A percentile compares a stretch with the other conserved stretches of the same genome.
phyloP scores from a whole-genome alignment of 2,329 filamentous ascomycete genomes.

The Trichoderma simmonsii region DNA sequence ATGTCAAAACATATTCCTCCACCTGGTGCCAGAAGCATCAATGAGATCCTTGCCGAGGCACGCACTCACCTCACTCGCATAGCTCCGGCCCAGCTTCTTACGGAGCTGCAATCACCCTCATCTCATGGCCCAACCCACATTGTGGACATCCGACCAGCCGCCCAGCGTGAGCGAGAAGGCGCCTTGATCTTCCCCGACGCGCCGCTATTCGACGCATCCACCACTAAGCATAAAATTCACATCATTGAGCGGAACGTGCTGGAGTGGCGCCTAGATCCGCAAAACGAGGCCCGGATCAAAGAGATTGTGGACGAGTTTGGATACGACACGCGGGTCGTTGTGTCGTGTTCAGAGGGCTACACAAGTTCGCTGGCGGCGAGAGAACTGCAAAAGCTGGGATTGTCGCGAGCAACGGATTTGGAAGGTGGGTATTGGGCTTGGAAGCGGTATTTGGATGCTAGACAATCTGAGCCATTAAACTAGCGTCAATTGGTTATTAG shows the following conservation, averaged over 20 bases:
- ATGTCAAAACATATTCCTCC: slow-evolving; percentile 20
- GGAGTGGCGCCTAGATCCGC: slow-evolving; percentile 20
- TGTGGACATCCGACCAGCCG: slow-evolving; percentile 19
- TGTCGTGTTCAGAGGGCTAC: slow-evolving; percentile 19
- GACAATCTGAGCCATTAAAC: neutral
- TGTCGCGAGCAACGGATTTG: slow-evolving; percentile 17
- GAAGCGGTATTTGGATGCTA: slow-evolving; percentile 8
- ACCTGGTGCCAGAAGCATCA: slow-evolving; percentile 18
- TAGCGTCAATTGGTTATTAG: neutral
- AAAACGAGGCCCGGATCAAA: slow-evolving; percentile 16
- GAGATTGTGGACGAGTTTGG: slow-evolving; percentile 20
- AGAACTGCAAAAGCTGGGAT: slow-evolving; percentile 16
- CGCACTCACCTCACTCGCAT: slow-evolving; percentile 15
- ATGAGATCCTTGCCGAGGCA: slow-evolving; percentile 19
- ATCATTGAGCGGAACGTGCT: slow-evolving; percentile 21
- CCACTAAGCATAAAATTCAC: slow-evolving; percentile 8
- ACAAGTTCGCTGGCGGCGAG: slow-evolving; percentile 20
- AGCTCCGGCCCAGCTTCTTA: slow-evolving; percentile 16
- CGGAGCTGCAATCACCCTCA: slow-evolving; percentile 2
- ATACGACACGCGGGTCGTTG: slow-evolving; percentile 19
- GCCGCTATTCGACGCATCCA: neutral
- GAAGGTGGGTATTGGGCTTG: slow-evolving; percentile 19
- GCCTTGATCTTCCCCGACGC: neutral
- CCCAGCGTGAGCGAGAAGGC: slow-evolving; percentile 18
- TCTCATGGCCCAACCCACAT: slow-evolving; percentile 17